These are phyloP conservation scores for Acidomyces sp. DNA, from an alignment of 495 filamentous ascomycete species.

Conservation along the genomic window DNA sequence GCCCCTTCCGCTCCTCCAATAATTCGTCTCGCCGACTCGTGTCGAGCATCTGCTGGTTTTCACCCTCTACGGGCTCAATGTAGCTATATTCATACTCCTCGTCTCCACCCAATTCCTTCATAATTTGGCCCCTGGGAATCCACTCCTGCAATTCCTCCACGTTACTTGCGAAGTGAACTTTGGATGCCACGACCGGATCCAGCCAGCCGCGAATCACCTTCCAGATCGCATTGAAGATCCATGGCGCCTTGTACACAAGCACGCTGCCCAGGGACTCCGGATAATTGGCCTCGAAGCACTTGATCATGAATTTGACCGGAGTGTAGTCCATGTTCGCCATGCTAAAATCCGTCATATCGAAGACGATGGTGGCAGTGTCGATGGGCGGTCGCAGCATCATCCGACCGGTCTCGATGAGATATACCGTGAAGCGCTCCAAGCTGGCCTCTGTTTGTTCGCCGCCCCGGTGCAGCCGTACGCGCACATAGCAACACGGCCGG, in stretches of 20 bases:
- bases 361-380: slow-evolving; percentile 87
- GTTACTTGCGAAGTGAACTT: slow-evolving; percentile 88
- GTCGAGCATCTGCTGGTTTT: slow-evolving; percentile 63
- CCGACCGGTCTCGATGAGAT: slow-evolving; percentile 82
- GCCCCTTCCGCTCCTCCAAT: slow-evolving; percentile 41
- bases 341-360: slow-evolving; percentile 89
- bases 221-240: slow-evolving; percentile 78
- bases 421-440: slow-evolving; percentile 82
- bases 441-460: slow-evolving; percentile 70
- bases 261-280: slow-evolving; percentile 84
- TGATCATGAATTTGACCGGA: slow-evolving; percentile 97
- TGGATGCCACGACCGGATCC: slow-evolving; percentile 87
- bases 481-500: slow-evolving; percentile 75
- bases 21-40: slow-evolving; percentile 46
- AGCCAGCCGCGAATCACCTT: slow-evolving; percentile 91
- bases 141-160: slow-evolving; percentile 65
- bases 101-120: slow-evolving; percentile 66
- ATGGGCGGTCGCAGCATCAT: slow-evolving; percentile 66
- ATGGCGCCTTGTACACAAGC: slow-evolving; percentile 93
- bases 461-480: slow-evolving; percentile 65
- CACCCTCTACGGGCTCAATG: slow-evolving; percentile 56
- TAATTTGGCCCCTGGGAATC: slow-evolving; percentile 56
- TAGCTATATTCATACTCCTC: slow-evolving; percentile 75
- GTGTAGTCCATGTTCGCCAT: slow-evolving; percentile 97
- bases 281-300: slow-evolving; percentile 98